Evolutionary conservation across 148 eudicot genomes (phyloP), one percentile per base, ranked within the genome.

Genomic region (Fallopia convolvulus): DNA sequence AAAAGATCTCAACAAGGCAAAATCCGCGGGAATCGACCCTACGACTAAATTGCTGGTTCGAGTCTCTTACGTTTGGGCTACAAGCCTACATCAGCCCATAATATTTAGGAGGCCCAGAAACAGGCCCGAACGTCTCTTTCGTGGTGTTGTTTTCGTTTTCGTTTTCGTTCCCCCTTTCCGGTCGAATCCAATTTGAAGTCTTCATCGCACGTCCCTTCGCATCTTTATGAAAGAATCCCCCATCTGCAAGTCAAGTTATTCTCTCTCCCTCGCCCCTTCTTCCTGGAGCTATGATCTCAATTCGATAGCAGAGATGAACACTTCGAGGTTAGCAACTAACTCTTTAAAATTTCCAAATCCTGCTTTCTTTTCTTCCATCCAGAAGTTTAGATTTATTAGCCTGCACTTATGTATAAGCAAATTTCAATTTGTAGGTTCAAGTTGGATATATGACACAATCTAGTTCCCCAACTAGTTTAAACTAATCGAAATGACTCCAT

Each of bases 181-280:
- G 68, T 10, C 39, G 68, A 61, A 61, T 15, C 71, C 71, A 65
- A 65, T 65, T 33, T 8, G 12, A 26, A 11, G 30, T 65, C 30
- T 58, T 58, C 65, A 58, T 66, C 72, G 42, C 72, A 66, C 44
- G 72, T 32, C 41, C 41, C 44, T 66, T 33, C 14, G 72, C 21
- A 68, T 68, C 72, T 68, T 68, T 68, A 15, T 36, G 72, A 39
- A 17, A 68, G 44, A 32, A 68, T 9, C 44, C 72, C 20, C 21
- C 46, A 39, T 68, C 46, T 68, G 72, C 72, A 68, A 68, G 72
- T 68, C 72, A 68, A 68, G 41, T 68, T 68, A 14, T 30, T 61
- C 39, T 61, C 70, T 68, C 72, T 5, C 41, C 41, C 40, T 13
- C 70, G 2, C 40, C 18, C 70, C 70, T 30, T 7, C 72, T 36